Percentiles rank a stretch among this genome's conserved stretches.
Conservation (phyloP, 1,284 basidiomycete species). For the Ceratobasidium sp. region DNA sequence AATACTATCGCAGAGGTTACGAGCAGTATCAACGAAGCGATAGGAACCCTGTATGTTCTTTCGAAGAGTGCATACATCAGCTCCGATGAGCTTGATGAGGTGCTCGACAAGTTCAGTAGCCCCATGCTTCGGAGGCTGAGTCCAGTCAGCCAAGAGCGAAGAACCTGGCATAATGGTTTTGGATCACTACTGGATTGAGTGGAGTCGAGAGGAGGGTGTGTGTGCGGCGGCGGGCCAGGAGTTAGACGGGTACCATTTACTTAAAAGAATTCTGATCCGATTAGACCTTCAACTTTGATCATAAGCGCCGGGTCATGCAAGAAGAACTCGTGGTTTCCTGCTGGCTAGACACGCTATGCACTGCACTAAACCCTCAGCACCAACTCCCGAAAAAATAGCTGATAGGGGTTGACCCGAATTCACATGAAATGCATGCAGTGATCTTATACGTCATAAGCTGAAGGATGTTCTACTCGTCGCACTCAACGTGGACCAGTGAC, state of each 20-base stretch:
- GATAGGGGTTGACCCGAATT: not conserved
- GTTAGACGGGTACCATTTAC: no score
- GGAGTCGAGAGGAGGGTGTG: no score
- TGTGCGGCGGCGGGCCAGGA: no score
- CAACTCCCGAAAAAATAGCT: not conserved
- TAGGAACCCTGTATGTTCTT: constrained; percentile 22
- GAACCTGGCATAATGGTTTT: not conserved
- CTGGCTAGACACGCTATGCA: not conserved
- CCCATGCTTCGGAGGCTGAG: not conserved
- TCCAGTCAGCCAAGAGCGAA: not conserved
- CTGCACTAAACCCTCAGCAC: not conserved
- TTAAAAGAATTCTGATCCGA: no score
- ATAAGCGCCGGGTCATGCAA: not conserved
- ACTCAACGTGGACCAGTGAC: no score
- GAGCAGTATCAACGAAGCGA: constrained; percentile 8
- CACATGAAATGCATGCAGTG: no score
- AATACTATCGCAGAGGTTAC: constrained; percentile 9
- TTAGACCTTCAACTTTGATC: no score
- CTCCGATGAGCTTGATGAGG: constrained; percentile 5
- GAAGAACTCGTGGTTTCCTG: not conserved
- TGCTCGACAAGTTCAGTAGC: constrained; percentile 5
- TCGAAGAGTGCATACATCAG: constrained; percentile 22
- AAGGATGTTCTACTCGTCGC: no score
- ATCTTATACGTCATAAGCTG: no score
- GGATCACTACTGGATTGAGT: not conserved